Percentiles rank a stretch among this genome's conserved stretches.
Conservation (phyloP, 2,329 filamentous ascomycete genomes). For the Cryphonectria carpinicola region DNA sequence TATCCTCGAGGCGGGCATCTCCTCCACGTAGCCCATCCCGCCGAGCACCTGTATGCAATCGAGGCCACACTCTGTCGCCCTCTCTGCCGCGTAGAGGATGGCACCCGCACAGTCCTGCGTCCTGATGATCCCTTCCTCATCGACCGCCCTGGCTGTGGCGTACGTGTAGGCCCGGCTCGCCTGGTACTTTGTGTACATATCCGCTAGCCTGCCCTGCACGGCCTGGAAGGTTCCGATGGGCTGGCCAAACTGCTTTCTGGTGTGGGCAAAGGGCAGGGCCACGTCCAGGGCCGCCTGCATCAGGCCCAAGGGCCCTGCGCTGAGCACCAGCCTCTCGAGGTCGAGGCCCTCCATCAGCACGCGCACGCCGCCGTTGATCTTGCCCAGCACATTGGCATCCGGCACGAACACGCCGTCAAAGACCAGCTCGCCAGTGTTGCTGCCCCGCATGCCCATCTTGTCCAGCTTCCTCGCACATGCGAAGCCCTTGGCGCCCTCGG, state of each 20-base stretch:
- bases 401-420: constrained; percentile 93
- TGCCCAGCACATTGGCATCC: constrained; percentile 76
- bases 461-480: constrained; percentile 88
- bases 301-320: constrained; percentile 85
- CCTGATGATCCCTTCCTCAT: constrained; percentile 72
- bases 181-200: constrained; percentile 96
- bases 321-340: constrained; percentile 88
- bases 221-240: constrained; percentile 93
- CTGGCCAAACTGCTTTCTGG: constrained; percentile 82
- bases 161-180: constrained; percentile 89
- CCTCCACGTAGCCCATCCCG: constrained; percentile 95
- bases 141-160: constrained; percentile 75
- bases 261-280: constrained; percentile 85
- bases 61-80: constrained; percentile 82
- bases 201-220: constrained; percentile 88
- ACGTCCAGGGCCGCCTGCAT: constrained; percentile 93
- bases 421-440: constrained; percentile 91
- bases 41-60: constrained; percentile 93
- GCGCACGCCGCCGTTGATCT: constrained; percentile 78
- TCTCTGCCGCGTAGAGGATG: constrained; percentile 90
- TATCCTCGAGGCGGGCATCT: constrained; percentile 87
- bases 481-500: constrained; percentile 70
- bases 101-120: constrained; percentile 95
- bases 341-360: constrained; percentile 97
- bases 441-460: constrained; percentile 97